A percentile compares a stretch with the other conserved stretches of the same genome.
These are phyloP conservation scores for Leucaena leucocephala DNA, from an alignment of 306 rosid genomes.

Conservation along the genomic window DNA sequence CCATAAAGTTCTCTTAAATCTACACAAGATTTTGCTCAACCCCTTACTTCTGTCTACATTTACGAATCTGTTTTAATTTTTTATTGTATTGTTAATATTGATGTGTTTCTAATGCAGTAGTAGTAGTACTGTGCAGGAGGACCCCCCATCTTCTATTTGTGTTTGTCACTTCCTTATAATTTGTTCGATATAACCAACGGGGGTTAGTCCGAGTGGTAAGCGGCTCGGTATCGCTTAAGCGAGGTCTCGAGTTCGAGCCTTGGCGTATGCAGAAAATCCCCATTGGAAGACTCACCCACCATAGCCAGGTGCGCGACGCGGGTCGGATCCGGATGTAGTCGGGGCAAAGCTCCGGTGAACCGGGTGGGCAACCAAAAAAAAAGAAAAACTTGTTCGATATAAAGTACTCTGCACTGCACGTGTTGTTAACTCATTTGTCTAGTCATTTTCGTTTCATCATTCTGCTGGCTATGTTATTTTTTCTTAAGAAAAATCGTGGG, in stretches of 20 bases:
- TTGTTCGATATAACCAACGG: neutral
- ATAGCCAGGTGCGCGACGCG: too few relatives aligned
- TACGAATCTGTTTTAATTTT: constrained; percentile 8
- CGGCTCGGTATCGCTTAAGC: too few relatives aligned
- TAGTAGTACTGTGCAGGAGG: constrained; percentile 29
- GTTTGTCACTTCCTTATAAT: constrained; percentile 2
- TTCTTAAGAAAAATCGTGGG: neutral
- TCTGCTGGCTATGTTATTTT: neutral
- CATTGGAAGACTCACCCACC: too few relatives aligned
- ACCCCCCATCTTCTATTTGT: constrained; percentile 19
- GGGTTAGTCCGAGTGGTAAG: too few relatives aligned
- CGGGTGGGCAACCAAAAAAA: too few relatives aligned
- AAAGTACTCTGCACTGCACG: constrained; percentile 28
- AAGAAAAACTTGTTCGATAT: neutral
- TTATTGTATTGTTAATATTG: constrained; percentile 23
- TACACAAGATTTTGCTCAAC: constrained; percentile 20
- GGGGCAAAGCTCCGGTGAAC: too few relatives aligned
- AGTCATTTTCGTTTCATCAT: neutral
- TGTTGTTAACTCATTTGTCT: constrained; percentile 28
- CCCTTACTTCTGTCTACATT: neutral
- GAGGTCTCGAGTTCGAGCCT: too few relatives aligned
- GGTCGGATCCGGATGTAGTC: too few relatives aligned
- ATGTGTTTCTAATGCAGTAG: constrained; percentile 26
- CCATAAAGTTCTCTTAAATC: constrained; percentile 6
- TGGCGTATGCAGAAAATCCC: too few relatives aligned